Percentiles rank a stretch among this genome's conserved stretches.
These are phyloP conservation scores for Conticribra weissflogii DNA, from an alignment of 108 stramenopile species.

Conservation along the genomic window DNA sequence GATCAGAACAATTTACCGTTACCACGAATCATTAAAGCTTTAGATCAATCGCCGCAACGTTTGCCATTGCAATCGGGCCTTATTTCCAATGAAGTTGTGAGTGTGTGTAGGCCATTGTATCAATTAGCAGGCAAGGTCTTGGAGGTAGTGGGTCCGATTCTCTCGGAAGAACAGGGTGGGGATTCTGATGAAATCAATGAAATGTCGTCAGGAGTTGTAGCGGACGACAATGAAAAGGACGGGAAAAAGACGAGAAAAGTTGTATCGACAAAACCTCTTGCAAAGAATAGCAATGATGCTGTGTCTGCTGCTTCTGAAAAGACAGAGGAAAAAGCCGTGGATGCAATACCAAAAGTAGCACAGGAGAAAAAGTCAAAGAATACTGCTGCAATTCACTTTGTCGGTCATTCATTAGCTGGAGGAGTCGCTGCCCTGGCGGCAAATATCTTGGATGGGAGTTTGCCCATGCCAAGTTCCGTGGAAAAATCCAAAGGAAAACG, in stretches of 20 bases:
- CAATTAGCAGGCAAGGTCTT: slow-evolving; percentile 61
- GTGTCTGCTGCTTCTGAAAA: too few species aligned
- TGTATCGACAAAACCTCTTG: too few species aligned
- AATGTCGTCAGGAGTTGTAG: not conserved
- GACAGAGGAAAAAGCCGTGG: too few species aligned
- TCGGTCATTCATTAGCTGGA: slow-evolving; percentile 79
- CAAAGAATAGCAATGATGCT: too few species aligned
- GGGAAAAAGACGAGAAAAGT: too few species aligned
- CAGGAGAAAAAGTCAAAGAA: slow-evolving; percentile 26
- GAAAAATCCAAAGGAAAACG: slow-evolving; percentile 8
- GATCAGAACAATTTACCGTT: slow-evolving; percentile 6
- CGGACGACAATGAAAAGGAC: not conserved
- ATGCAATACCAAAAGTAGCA: slow-evolving; percentile 30
- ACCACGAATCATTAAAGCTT: slow-evolving; percentile 18
- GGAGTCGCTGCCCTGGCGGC: slow-evolving; percentile 78
- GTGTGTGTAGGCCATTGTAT: slow-evolving; percentile 68
- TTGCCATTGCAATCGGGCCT: slow-evolving; percentile 5
- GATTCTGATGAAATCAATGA: slow-evolving; percentile 2
- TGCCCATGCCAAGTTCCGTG: slow-evolving; percentile 56
- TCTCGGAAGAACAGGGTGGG: not conserved
- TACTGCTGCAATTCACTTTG: slow-evolving; percentile 73
- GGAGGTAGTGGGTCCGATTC: slow-evolving; percentile 23
- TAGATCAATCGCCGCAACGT: slow-evolving; percentile 29
- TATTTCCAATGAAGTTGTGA: slow-evolving; percentile 58
- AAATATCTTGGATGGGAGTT: slow-evolving; percentile 69